Base-by-base conservation (phyloP, 73 alveolate species). In the Paramecium caudatum region DNA sequence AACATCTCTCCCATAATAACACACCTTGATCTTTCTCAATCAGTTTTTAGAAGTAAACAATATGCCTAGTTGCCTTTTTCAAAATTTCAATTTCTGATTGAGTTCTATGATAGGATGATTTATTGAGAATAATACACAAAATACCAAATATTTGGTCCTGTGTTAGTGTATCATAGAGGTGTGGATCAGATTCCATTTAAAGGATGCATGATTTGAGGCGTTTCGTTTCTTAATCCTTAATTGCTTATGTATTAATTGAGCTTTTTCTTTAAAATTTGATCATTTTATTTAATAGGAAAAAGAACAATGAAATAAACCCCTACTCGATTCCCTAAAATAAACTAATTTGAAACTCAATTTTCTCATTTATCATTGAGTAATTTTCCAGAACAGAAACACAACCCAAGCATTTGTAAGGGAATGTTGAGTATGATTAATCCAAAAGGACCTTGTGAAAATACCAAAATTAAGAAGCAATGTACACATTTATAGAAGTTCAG, bases 31-130 rank as follows among this genome's bases (percentile, higher is more conserved):
- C 30, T 74, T 74, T 36, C 10, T 74, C 65, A 2, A 36, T 21
- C 3, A 74, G 34, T 74, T 74, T 41, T 39, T 74, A 27, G 47
- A 74, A 43, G 19, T 27, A 74, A 2, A 17, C 62, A 21, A 37
- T 74, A 41, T 74, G 46, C 21, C 7, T 41, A n/a, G 88, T 74
- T 1, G 62, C 62, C 15, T 74, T 74, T 43, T 74, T 74, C 4
- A 74, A 68, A 6, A 74, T 74, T 41, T 74, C 69, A 5, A 74
- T 74, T 74, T 74, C 88, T 12, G 23, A 27, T 39, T 39, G 16
- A 43, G 69, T 74, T 74, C 88, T 74, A 17, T 74, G 68, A 41
- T 74, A 74, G 21, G 69, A 37, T 17, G 88, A 74, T 74, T 74
- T 74, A 1, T 41, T 39, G 5, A 74, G 46, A 6, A 74, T 74